These are phyloP conservation scores for Dorcoceras hygrometricum DNA, from an alignment of 257 asterid species.

Conservation along the genomic window DNA sequence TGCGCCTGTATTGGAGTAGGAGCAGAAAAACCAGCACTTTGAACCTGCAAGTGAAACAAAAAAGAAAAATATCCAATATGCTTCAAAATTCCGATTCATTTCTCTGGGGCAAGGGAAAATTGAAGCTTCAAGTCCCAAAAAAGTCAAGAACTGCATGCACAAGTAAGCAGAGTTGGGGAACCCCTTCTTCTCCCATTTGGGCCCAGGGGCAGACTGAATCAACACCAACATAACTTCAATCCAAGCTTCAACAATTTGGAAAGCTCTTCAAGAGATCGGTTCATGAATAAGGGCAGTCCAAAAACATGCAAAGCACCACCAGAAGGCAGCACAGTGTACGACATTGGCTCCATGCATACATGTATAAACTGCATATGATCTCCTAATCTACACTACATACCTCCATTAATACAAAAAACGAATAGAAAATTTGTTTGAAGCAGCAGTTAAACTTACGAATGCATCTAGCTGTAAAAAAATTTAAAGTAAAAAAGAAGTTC, in stretches of 20 bases:
- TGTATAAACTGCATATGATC: slow-evolving; percentile 35
- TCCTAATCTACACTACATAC: slow-evolving; percentile 41
- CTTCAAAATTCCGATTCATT: slow-evolving; percentile 37
- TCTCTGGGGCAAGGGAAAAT: slow-evolving; percentile 50
- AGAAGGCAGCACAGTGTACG: slow-evolving; percentile 79
- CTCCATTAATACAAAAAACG: slow-evolving; percentile 46
- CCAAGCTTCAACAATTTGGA: slow-evolving; percentile 70
- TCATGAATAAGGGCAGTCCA: slow-evolving; percentile 78
- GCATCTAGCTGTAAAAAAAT: slow-evolving; percentile 21
- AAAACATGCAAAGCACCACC: slow-evolving; percentile 66
- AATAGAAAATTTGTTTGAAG: slow-evolving; percentile 20
- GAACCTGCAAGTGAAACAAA: slow-evolving; percentile 67
- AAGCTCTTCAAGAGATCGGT: slow-evolving; percentile 80
- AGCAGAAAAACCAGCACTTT: slow-evolving; percentile 83
- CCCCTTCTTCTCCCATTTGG: slow-evolving; percentile 71
- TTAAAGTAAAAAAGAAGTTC: slow-evolving; percentile 23
- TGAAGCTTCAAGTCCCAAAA: slow-evolving; percentile 75
- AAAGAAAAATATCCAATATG: slow-evolving; percentile 32
- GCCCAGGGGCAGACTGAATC: slow-evolving; percentile 49
- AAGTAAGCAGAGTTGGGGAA: slow-evolving; percentile 75
- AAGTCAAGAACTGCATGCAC: slow-evolving; percentile 66
- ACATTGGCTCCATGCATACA: slow-evolving; percentile 83
- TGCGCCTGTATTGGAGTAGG: slow-evolving; percentile 99
- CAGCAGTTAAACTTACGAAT: slow-evolving; percentile 23
- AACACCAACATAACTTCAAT: slow-evolving; percentile 46